Evolutionary conservation across 371 early-diverging fungal genomes (phyloP), one percentile per base, ranked within the genome.

Genomic region (Mucor mucedo): DNA sequence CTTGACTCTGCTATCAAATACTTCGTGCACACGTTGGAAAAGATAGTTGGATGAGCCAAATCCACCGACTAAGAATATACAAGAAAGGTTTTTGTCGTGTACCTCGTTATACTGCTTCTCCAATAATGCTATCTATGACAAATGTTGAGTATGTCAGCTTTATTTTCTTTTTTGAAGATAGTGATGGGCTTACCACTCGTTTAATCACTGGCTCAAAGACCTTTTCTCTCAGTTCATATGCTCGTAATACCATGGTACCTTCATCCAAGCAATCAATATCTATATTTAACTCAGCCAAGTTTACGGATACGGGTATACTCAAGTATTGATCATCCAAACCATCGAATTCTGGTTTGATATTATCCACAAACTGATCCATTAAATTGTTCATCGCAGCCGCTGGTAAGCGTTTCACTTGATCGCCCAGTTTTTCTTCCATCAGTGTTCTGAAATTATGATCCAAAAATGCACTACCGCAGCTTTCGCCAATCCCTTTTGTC

Each of bases 401-500:
- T 0, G 82, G 79, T 16, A 84, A 56, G 16, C 56, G 58, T 14
- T 71, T 62, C 4, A 66, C 60, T 33, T 79, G 70, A 5, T 66
- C 63, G 0, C 83, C 83, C 35, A 86, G 61, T 50, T 79, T 81
- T 41, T 69, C 70, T 33, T 72, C 58, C 58, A 86, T 48, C 41
- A 82, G 72, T 7, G 65, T 57, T 4, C 62, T 70, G 64, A 84
- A 82, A 16, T 76, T 68, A 5, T 79, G 60, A 66, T 86, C 86
- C 61, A 86, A 55, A 56, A 84, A 86, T 29, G 82, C 75, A 39
- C 83, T 83, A 6, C 86, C 86, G 35, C 86, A 86, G 14, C 82
- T 79, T 33, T 82, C 83, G n/a, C 86, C 84, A n/a, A 80, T 74
- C n/a, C 86, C 86, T 56, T 83, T 80, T 41, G 86, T 83, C 27